Evolutionary conservation across 495 filamentous ascomycete species (phyloP), one percentile per base, ranked within the genome.

Genomic region (Talaromyces proteolyticus): DNA sequence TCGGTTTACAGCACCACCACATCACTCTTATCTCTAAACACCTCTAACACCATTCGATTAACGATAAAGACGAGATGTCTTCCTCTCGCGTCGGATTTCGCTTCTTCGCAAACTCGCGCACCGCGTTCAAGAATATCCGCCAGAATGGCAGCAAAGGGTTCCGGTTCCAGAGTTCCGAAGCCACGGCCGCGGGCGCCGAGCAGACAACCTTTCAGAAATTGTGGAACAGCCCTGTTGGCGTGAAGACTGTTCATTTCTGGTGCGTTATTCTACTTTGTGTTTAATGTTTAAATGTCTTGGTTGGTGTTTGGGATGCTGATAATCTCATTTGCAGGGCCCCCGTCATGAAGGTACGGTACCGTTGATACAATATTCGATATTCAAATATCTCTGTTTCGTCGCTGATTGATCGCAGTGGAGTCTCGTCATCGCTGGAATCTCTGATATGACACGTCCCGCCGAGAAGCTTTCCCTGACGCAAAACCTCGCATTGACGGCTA

Each of bases 201-300:
- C 72, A 84, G 65, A 82, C 68, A 60, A 79, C 71, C 59, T 74
- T 87, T 64, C 78, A 81, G 73, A 80, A 80, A 63, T 73, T 92
- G 67, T 94, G 87, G 87, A 85, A 89, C 67, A 90, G 88, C 69
- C 86, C 87, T 16, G 70, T 95, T 49, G 91, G 91, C 22, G 63
- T 94, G 26, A 95, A 95, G 83, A 98, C 93, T 49, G 91, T 98
- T 62, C 93, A 98, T 69, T 98, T 98, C 74, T 98, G 93, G 86
- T 95, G 70, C 54, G 81, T 57, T 23, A 3, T 23, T 8, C 24
- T 23, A 38, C 21, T 7, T 14, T 12, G 23, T 16, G 12, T 3
- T 14, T 36, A 36, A 45, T 8, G 2, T 18, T 11, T 24, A 23
- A 23, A 4, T 29, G n/a, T n/a, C n/a, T n/a, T n/a, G n/a, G 16